Base-by-base conservation (phyloP, 2,329 filamentous ascomycete genomes). In the Pseudogymnoascus sp. region DNA sequence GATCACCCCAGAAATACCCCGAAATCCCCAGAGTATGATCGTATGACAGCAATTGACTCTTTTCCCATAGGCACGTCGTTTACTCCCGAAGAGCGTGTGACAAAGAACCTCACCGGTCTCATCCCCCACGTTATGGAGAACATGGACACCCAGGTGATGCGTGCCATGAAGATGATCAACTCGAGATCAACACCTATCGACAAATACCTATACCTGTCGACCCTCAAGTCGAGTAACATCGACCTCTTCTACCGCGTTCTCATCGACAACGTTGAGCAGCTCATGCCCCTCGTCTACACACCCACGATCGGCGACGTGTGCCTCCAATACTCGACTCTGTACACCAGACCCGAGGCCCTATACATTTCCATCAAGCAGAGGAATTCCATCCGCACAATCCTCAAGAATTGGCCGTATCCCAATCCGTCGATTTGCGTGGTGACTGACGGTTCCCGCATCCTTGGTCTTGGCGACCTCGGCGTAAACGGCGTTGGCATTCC, bases 401-500 rank as follows among this genome's bases (percentile, higher is more conserved):
- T 97, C 69, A 82, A 87, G 73, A 97, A 97, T 78, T 99, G 95
- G 95, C 92, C 91, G 28, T 89, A 95, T 75, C 78, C 83, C 68
- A 86, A 91, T 68, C 93, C 96, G 34, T 91, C 97, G 76, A 99
- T 99, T 74, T 96, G 92, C 73, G 93, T 96, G 74, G 88, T 99
- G 70, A 97, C 95, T 14, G 95, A 99, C 75, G 95, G 95, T 66
- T 97, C 93, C 59, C 89, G 95, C 69, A 97, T 87, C 76, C 87
- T 93, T 64, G 93, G 95, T 73, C 86, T 99, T 38, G 95, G 95
- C 70, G 95, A 99, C 77, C 84, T 97, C 64, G 95, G 95, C 70
- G 88, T 99, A 69, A 97, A 97, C 77, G 95, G 95, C 73, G 96
- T 97, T 81, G 95, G 95, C 69, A 99, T 99, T 77, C 92, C 95